Conservation (phyloP, 306 rosid species). For the Pyrus bretschneideri region DNA sequence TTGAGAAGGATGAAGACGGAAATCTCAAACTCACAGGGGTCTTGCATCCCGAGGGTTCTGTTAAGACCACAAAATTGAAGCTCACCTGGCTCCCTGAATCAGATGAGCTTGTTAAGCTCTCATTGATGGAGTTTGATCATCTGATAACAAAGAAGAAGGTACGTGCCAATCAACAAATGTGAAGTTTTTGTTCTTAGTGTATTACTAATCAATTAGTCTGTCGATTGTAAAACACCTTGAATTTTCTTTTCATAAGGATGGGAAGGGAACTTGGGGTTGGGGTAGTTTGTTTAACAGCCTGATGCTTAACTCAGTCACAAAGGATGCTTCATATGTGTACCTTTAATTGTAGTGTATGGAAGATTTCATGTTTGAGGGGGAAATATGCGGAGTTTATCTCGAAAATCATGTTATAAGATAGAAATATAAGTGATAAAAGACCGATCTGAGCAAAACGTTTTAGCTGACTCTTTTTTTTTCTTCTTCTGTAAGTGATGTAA, state of each 20-base stretch:
- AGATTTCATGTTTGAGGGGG: neutral
- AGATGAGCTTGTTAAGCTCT: slow-evolving; percentile 63
- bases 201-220: neutral
- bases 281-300: neutral
- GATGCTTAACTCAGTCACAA: neutral
- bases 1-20: slow-evolving; percentile 66
- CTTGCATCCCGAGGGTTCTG: slow-evolving; percentile 90
- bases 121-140: slow-evolving; percentile 76
- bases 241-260: neutral
- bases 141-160: slow-evolving; percentile 95
- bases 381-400: no score
- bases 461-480: neutral
- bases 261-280: neutral
- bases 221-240: no score
- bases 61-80: slow-evolving; percentile 81
- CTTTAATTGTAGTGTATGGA: neutral
- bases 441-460: no score
- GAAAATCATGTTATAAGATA: no score
- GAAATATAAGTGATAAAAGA: no score
- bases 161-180: slow-evolving; percentile 11
- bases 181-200: neutral
- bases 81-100: slow-evolving; percentile 87
- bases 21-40: slow-evolving; percentile 60
- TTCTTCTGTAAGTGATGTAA: neutral
- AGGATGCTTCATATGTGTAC: neutral